Evolutionary conservation across 169 alveolate genomes (phyloP).

Genomic region (Cryptosporidium felis): DNA sequence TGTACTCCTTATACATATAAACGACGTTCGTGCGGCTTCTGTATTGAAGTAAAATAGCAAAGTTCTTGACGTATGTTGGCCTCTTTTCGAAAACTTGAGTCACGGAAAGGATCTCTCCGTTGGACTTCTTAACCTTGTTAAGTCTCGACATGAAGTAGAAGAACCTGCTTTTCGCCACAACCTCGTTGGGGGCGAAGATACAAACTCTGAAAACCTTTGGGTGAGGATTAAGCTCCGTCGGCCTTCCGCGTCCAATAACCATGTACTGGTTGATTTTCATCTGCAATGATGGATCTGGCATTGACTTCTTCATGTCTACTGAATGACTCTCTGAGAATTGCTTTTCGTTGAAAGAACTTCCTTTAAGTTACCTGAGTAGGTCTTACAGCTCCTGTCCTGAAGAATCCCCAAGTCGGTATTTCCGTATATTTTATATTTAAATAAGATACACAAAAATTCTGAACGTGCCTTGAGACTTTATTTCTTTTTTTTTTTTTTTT

Average conservation of each 20-base stretch:
- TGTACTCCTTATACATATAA: slow-evolving; percentile 99
- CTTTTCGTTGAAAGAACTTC: not conserved
- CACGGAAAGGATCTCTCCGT: slow-evolving; percentile 96
- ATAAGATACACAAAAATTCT: not conserved
- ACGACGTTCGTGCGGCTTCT: slow-evolving; percentile 97
- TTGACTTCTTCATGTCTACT: slow-evolving; percentile 71
- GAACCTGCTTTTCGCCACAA: slow-evolving; percentile 96
- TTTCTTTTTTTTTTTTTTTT: not conserved
- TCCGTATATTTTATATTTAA: not conserved
- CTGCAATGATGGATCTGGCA: slow-evolving; percentile 76
- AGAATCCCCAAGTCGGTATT: not conserved
- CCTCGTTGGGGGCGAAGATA: slow-evolving; percentile 95
- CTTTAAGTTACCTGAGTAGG: slow-evolving; percentile 2
- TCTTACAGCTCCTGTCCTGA: not conserved
- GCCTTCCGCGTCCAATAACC: slow-evolving; percentile 95
- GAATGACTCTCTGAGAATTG: not conserved
- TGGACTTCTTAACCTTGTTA: slow-evolving; percentile 92
- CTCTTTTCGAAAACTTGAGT: slow-evolving; percentile 87
- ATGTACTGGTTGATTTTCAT: slow-evolving; percentile 91
- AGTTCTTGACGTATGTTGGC: slow-evolving; percentile 93
- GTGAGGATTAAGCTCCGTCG: slow-evolving; percentile 91
- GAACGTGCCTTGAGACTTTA: not conserved
- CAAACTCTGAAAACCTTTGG: slow-evolving; percentile 95
- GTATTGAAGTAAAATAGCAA: slow-evolving; percentile 96
- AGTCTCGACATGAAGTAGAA: slow-evolving; percentile 96